phyloP scores from a whole-genome alignment of 2,329 filamentous ascomycete genomes.

The Thermoascus crustaceus region DNA sequence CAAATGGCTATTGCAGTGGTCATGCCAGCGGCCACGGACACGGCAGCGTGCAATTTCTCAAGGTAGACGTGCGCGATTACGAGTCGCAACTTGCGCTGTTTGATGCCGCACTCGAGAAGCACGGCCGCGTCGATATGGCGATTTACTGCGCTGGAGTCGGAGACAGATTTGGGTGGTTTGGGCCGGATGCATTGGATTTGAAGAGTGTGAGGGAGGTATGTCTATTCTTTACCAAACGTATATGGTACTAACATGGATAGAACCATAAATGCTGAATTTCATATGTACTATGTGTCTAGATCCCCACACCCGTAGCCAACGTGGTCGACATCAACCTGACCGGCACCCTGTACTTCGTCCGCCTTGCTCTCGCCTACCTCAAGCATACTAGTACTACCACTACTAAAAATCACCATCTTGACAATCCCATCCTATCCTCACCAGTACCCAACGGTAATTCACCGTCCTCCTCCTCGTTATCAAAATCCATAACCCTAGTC shows the following conservation, averaged over 20 bases:
- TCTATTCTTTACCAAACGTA: no score
- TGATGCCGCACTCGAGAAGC: slow-evolving; percentile 36
- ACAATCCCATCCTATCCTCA: no score
- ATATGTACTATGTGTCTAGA: no score
- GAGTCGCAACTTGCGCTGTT: slow-evolving; percentile 41
- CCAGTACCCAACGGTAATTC: no score
- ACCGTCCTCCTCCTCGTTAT: no score
- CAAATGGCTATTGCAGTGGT: no score
- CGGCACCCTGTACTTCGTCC: slow-evolving; percentile 40
- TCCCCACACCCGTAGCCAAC: slow-evolving; percentile 25
- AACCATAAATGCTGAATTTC: slow-evolving; percentile 1
- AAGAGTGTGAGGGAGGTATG: slow-evolving; percentile 35
- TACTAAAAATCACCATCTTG: no score
- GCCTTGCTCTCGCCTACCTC: slow-evolving; percentile 44
- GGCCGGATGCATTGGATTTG: slow-evolving; percentile 36
- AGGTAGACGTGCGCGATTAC: slow-evolving; percentile 41
- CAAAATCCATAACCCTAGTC: slow-evolving; percentile 37
- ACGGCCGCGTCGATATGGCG: slow-evolving; percentile 42
- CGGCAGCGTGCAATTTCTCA: slow-evolving; percentile 28
- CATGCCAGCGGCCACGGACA: slow-evolving; percentile 11
- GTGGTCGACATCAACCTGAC: slow-evolving; percentile 42
- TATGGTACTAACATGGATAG: not conserved
- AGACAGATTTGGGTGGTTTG: slow-evolving; percentile 40
- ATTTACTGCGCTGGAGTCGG: slow-evolving; percentile 41
- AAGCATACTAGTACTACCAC: slow-evolving; percentile 29